A percentile compares a stretch with the other conserved stretches of the same genome.
Conservation (phyloP, 225 moss, liverwort and hornwort species). For the Pseudisothecium myosuroides region DNA sequence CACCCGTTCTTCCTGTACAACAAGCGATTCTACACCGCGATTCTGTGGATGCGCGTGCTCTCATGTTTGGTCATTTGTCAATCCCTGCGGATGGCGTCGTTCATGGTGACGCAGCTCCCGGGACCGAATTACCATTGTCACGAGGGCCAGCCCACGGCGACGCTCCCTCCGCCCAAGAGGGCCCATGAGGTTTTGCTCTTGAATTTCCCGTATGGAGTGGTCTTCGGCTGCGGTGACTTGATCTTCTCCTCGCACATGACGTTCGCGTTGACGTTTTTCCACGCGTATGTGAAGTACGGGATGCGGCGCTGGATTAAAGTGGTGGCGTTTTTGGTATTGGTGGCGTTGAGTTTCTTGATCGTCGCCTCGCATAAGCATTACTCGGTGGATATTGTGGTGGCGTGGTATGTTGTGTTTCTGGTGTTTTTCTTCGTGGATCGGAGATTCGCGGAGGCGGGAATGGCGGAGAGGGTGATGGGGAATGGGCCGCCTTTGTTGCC, state of each 20-base stretch:
- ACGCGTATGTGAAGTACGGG: constrained; percentile 75
- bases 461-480: constrained; percentile 10
- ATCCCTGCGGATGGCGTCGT: constrained; percentile 54
- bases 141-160: constrained; percentile 68
- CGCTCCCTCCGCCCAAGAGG: constrained; percentile 49
- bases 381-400: constrained; percentile 83
- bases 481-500: constrained; percentile 18
- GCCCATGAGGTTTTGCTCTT: constrained; percentile 66
- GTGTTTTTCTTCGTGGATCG: constrained; percentile 82
- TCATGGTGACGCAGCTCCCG: constrained; percentile 80
- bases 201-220: constrained; percentile 82
- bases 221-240: constrained; percentile 91
- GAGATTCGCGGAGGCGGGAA: constrained; percentile 49
- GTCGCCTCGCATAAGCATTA: constrained; percentile 88
- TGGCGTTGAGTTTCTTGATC: constrained; percentile 66
- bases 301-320: constrained; percentile 67
- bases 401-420: constrained; percentile 77
- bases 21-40: constrained; percentile 80
- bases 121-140: constrained; percentile 95
- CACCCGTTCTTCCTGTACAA: constrained; percentile 80
- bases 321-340: constrained; percentile 47
- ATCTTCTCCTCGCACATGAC: constrained; percentile 95
- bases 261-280: constrained; percentile 75
- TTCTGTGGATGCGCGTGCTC: constrained; percentile 77
- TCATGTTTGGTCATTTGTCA: constrained; percentile 76